Evolutionary conservation across 495 filamentous ascomycete species (phyloP), one percentile per base, ranked within the genome.

Genomic region (Penicillium mononematosum): DNA sequence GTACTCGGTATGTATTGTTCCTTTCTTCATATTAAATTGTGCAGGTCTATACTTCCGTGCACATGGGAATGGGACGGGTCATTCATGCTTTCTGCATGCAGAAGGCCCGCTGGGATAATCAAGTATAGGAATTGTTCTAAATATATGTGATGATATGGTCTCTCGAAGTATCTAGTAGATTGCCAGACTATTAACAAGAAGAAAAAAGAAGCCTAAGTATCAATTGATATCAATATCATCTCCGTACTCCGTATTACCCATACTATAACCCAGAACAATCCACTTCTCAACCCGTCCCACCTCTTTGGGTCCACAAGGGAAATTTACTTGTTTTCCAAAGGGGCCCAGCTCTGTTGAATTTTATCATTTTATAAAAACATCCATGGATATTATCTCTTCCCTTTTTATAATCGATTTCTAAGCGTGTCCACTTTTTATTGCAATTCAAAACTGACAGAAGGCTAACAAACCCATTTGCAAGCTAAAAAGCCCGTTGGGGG

Each of bases 231-330:
- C 31, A 32, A 32, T 32, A 32, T 32, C 31, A 3, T 32, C 2
- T 32, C 31, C 31, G 27, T 29, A 29, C 27, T 2, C 7, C 1
- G 7, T 29, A 29, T 8, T 29, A 8, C 27, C 27, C 9, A 12
- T 11, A 11, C 10, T 25, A 24, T 4, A 24, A 25, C 24, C 24
- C 24, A 25, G 24, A 25, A 25, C 24, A 25, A 25, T 25, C 53
- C 53, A 56, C 49, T 44, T 38, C 52, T 24, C n/a, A 10, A 10
- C 39, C 45, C 16, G 42, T 8, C 39, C 48, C 46, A 49, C 46
- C 11, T 49, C 25, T 17, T 17, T 1, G 2, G 44, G 24, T 34
- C 43, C 54, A 42, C 53, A 12, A 14, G 31, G 31, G 31, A 34
- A 34, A 34, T 34, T 34, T 0, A 12, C 3, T 14, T 34, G 1